A percentile compares a stretch with the other conserved stretches of the same genome.
Evolutionary conservation across 2,329 filamentous ascomycete genomes (phyloP).

Genomic region (Immersiporthe knoxdaviesiana): DNA sequence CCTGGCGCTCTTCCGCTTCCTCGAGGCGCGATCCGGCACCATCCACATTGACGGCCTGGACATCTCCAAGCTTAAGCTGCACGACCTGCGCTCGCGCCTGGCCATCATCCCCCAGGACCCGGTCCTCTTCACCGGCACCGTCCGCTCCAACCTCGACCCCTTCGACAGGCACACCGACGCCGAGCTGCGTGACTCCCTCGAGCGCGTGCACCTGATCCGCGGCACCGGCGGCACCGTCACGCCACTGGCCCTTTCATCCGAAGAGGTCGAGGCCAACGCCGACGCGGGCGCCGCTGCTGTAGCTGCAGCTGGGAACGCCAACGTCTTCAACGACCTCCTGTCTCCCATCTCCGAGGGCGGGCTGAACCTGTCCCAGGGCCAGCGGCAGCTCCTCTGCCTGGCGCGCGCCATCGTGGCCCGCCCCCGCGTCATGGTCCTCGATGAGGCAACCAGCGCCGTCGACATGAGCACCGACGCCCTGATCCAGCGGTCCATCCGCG

Average conservation of each 20-base stretch:
- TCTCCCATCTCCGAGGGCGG: slow-evolving; percentile 72
- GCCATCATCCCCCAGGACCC: slow-evolving; percentile 83
- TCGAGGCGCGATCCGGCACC: slow-evolving; percentile 67
- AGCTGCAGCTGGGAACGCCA: slow-evolving; percentile 63
- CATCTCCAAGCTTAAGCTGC: slow-evolving; percentile 71
- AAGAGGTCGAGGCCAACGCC: slow-evolving; percentile 32
- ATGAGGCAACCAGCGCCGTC: slow-evolving; percentile 79
- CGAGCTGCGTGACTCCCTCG: slow-evolving; percentile 70
- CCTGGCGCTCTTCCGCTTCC: slow-evolving; percentile 75
- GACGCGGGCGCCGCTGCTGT: slow-evolving; percentile 39
- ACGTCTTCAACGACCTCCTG: slow-evolving; percentile 66
- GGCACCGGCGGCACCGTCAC: slow-evolving; percentile 44
- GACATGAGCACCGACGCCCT: slow-evolving; percentile 76
- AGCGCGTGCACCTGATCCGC: slow-evolving; percentile 66
- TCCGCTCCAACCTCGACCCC: slow-evolving; percentile 77
- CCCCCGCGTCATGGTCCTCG: slow-evolving; percentile 77
- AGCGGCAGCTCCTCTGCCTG: slow-evolving; percentile 75
- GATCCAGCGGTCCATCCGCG: slow-evolving; percentile 73
- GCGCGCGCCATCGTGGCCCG: slow-evolving; percentile 72
- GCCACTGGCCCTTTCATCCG: slow-evolving; percentile 44
- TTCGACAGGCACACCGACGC: slow-evolving; percentile 71
- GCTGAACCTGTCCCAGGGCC: slow-evolving; percentile 75
- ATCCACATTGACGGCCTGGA: slow-evolving; percentile 75
- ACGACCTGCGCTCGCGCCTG: slow-evolving; percentile 71
- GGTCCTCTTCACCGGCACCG: slow-evolving; percentile 78